Evolutionary conservation across 768 basidiomycete genomes (phyloP), one percentile per base, ranked within the genome.

Genomic region (Crepidotus variabilis): DNA sequence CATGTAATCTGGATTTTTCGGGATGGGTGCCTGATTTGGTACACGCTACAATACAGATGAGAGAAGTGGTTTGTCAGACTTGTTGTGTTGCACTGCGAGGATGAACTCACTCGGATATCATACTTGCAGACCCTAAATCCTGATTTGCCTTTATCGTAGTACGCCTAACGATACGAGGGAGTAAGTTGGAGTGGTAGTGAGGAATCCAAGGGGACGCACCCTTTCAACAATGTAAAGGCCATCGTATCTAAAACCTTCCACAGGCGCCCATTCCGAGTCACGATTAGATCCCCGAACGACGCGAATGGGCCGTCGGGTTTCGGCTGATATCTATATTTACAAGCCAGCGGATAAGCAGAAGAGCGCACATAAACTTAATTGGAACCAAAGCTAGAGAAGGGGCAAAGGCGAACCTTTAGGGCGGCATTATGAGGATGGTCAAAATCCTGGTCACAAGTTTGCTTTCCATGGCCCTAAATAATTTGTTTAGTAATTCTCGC

Each of bases 241-340:
- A 54, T 75, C 73, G 51, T 73, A 76, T 11, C 73, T 72, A 53
- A 71, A 74, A 7, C 72, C 73, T 45, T 66, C 61, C 10, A 48
- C 57, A 13, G 71, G 68, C 59, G 57, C 68, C 68, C 71, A 22
- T 22, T 2, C 16, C 20, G 16, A 24, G 6, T 43, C 18, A 16
- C 14, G 39, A 20, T 43, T 43, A 5, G 39, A 5, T 16, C 39
- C 39, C 4, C 39, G 39, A 11, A 43, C 18, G 39, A 43, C 39
- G 18, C 39, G 39, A 43, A 43, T 43, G 5, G 39, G 14, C 3
- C 39, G 39, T 14, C 18, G 39, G 5, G 39, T 43, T 43, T 43
- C 39, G 14, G 39, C 39, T 11, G 39, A 43, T 43, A 43, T 43
- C 39, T 43, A 11, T 16, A 43, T 28, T 4, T 4, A 28, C 8